Percentiles rank a stretch among this genome's conserved stretches.
Conservation (phyloP, 345 rosid genomes). For the Lepidium didymum region DNA sequence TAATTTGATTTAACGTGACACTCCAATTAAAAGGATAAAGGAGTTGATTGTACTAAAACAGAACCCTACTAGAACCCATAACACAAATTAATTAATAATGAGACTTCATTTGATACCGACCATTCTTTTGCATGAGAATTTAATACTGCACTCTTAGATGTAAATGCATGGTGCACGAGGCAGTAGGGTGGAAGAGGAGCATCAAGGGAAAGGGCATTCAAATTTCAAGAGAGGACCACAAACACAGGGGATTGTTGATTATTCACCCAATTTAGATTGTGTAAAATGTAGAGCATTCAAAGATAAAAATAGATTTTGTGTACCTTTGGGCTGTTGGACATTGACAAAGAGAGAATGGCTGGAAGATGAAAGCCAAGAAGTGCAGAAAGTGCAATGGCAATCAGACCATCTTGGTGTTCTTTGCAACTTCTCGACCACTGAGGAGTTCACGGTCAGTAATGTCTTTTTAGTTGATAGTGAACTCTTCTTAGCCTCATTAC, state of each 20-base stretch:
- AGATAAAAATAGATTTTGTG: neutral
- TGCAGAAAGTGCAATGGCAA: slow-evolving; percentile 78
- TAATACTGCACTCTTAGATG: neutral
- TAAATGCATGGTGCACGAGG: slow-evolving; percentile 26
- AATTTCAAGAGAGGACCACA: neutral
- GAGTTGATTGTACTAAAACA: neutral
- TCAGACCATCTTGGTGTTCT: slow-evolving; percentile 88
- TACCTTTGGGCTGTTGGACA: slow-evolving; percentile 57
- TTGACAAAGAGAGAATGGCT: slow-evolving; percentile 66
- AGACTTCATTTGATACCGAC: neutral
- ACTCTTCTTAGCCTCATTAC: slow-evolving; percentile 28
- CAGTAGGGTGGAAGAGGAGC: slow-evolving; percentile 9
- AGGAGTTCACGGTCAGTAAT: slow-evolving; percentile 45
- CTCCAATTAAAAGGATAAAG: neutral
- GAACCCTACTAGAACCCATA: neutral
- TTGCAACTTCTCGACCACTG: slow-evolving; percentile 54
- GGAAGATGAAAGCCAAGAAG: slow-evolving; percentile 57
- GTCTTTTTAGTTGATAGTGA: slow-evolving; percentile 31
- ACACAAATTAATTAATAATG: neutral
- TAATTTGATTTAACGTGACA: neutral
- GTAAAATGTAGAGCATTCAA: neutral
- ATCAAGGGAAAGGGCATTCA: neutral
- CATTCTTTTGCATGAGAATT: neutral
- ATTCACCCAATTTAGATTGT: neutral
- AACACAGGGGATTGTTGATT: neutral